Base-by-base conservation (phyloP, 2,329 filamentous ascomycete genomes). In the Aspergillus phoenicis region DNA sequence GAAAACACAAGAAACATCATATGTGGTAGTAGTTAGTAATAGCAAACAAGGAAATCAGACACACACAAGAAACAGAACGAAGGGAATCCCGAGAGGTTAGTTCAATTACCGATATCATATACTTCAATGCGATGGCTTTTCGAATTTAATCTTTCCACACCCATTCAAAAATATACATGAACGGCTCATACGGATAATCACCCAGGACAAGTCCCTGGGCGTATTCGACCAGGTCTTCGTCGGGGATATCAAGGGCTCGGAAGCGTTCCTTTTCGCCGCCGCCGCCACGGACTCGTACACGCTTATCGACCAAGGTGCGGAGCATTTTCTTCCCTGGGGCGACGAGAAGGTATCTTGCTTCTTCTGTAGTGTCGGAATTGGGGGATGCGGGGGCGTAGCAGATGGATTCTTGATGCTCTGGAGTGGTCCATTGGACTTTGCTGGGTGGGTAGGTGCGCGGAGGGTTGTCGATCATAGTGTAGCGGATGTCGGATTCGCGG, bases 111-210 rank as follows among this genome's bases (percentile, higher is more conserved):
- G 33, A 51, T 26, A n/a, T 24, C 30, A 39, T 15, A 28, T 26
- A 8, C n/a, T 17, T 30, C 10, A 36, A 33, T 17, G 4, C 20
- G 8, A 45, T 13, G 20, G 10, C 5, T 13, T 17, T 15, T 36
- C 28, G 28, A 30, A 30, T 11, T 13, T 36, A 7, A 11, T 56
- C 30, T 49, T 62, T 66, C 66, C 68, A 72, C 43, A 60, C 65
- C 71, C 71, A 73, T 59, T 72, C 71, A 61, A 73, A 57, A 58
- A 73, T 70, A 63, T 73, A 73, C 69, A 73, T 71, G 45, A 73
- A 72, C 11, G 64, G 67, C 45, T 73, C 69, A 5, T 65, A 70
- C 30, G 70, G 48, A 54, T 71, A 71, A 13, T 69, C 69, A 24
- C 60, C 64, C 10, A 71, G 52, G 11, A 68, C 56, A 20, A 72